Evolutionary conservation across 495 filamentous ascomycete species (phyloP), one percentile per base, ranked within the genome.

Genomic region (Jackrogersella multiformis): DNA sequence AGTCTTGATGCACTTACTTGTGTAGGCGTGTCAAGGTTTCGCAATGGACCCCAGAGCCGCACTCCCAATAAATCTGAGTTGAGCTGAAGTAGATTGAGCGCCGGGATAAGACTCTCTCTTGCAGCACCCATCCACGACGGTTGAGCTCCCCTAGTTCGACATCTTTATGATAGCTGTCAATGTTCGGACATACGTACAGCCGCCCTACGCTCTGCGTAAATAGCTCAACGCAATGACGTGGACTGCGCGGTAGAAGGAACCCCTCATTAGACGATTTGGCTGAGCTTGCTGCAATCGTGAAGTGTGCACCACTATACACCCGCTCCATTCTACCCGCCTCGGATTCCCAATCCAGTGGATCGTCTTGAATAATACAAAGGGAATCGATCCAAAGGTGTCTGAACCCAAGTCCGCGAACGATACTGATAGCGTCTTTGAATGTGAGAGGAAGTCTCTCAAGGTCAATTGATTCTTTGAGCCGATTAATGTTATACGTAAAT

Each of bases 51-150:
- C 77, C 79, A 10, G 64, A 46, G 0, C 80, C 79, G 56, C 81
- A 83, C 41, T 82, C 79, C 73, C 70, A 81, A 39, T 81, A 82
- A 2, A 72, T 68, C 46, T 81, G 77, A 6, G 45, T 73, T 5
- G 67, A 70, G 0, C 76, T 77, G 57, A 81, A 83, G 64, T 75
- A 73, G n/a, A 83, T 79, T 1, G 78, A 78, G 26, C 80, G 35
- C 15, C 75, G 70, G 2, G 80, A 75, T 18, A 83, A 45, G 0
- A 70, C 78, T 5, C 75, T 48, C 64, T 83, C 80, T 39, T 82
- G 79, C 32, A 81, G 42, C 0, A 81, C 76, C 80, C 80, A 83
- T 0, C 73, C 80, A 5, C 80, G 46, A 24, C 64, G 58, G 46
- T 74, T 79, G 0, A 82, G 71, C 0, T 49, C 55, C 7, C 64